Evolutionary conservation across 768 basidiomycete genomes (phyloP), one percentile per base, ranked within the genome.

Genomic region (Podaxis carcinomalis): DNA sequence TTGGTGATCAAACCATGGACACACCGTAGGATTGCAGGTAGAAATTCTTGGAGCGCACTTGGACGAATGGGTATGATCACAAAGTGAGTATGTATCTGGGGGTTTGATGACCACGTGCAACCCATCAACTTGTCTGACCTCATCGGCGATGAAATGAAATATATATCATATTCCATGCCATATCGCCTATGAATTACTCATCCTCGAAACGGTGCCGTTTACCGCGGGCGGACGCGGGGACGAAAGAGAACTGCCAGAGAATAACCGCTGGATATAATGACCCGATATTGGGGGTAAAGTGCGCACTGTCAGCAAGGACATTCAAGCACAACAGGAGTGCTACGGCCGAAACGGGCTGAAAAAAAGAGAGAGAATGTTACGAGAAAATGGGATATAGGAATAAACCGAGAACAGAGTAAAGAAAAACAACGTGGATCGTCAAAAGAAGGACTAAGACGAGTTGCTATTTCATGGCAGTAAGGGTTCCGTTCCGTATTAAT

Each of bases 401-500:
- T 46, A 52, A 62, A 59, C 49, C 49, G 61, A 59, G 40, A 60
- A 63, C 54, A 51, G 50, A 37, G 46, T 57, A 50, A 56, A 46
- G 57, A 39, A 57, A 51, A 32, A 32, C 32, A 32, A 32, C 32
- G 1, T 32, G 32, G 32, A 47, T 42, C 59, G 25, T 42, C 49
- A 55, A 62, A 57, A 23, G 47, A 46, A 49, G 59, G 19, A 14
- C 6, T 32, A 32, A 32, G 32, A 32, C 32, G 21, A 19, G 21
- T 27, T 55, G 47, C 39, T 51, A 44, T 21, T 46, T 57, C 37
- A 51, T 35, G 28, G 21, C 46, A 36, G 62, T 46, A 63, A 56
- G 51, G 21, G 59, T 61, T 65, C 61, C 28, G 58, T 61, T 61
- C 52, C 52, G 47, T 39, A 61, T 62, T 39, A 57, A 35, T 47